Evolutionary conservation across 176 grass and related monocot species (phyloP).

Genomic region (Melocanna baccifera): DNA sequence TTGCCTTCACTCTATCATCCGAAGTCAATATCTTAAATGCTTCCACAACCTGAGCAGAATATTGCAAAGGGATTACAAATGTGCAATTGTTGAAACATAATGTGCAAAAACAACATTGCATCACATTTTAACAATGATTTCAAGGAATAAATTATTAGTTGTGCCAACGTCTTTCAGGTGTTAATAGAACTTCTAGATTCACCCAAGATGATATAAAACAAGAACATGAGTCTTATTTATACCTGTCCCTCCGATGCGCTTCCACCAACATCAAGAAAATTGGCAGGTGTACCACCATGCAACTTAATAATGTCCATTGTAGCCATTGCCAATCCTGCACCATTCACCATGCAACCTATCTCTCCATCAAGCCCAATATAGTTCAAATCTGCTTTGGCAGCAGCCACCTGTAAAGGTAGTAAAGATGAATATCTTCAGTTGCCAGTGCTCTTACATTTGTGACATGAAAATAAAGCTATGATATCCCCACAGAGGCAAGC

Average conservation of each 20-base stretch:
- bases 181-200: conserved; percentile 5
- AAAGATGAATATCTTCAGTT: conserved; percentile 16
- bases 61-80: conserved; percentile 15
- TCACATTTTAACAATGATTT: not conserved
- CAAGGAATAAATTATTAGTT: conserved; percentile 11
- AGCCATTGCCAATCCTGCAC: conserved; percentile 98
- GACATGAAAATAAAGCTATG: not conserved
- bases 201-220: not conserved
- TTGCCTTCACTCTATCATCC: conserved; percentile 98
- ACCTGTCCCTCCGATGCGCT: conserved; percentile 98
- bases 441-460: not conserved
- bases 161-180: not conserved
- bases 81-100: not conserved
- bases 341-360: conserved; percentile 99
- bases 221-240: conserved; percentile 16
- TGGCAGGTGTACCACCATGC: conserved; percentile 97
- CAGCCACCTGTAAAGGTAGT: conserved; percentile 61
- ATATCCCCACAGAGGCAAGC: not conserved
- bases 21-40: conserved; percentile 99
- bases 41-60: conserved; percentile 83
- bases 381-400: conserved; percentile 96
- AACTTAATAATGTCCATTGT: conserved; percentile 99
- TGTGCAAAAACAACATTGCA: not conserved
- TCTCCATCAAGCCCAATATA: conserved; percentile 99
- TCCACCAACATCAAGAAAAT: conserved; percentile 99